Conservation (phyloP, 805 yeast species). For the Wickerhamomyces canadensis region DNA sequence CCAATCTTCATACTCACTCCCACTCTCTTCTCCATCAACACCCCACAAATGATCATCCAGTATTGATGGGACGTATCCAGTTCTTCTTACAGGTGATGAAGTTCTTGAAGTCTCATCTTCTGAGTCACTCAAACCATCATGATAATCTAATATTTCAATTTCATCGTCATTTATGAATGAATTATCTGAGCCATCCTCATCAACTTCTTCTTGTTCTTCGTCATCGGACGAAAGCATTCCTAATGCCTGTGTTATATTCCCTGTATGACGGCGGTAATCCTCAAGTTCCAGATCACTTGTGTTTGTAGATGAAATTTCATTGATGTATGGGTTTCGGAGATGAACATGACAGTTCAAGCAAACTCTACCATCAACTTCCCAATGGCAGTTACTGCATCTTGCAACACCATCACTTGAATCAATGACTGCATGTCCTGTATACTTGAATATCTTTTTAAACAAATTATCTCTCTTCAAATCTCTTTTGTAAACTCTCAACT, state of each 20-base stretch:
- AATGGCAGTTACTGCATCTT: constrained; percentile 70
- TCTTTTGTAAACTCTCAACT: constrained; percentile 30
- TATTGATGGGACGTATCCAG: background rate
- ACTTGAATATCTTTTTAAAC: constrained; percentile 46
- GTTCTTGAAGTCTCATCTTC: constrained; percentile 5
- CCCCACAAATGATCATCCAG: background rate
- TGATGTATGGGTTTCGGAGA: constrained; percentile 27
- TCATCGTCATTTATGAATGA: constrained; percentile 16
- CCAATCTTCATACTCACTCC: constrained; percentile 6
- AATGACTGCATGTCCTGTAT: constrained; percentile 43
- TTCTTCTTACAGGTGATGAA: constrained; percentile 15
- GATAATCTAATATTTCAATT: no score
- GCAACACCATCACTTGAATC: constrained; percentile 70
- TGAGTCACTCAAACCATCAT: no score
- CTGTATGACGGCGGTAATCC: background rate
- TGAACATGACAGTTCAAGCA: constrained; percentile 66
- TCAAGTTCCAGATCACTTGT: background rate
- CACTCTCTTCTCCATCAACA: background rate
- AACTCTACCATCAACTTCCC: constrained; percentile 68
- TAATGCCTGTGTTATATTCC: no score
- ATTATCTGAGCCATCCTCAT: constrained; percentile 8
- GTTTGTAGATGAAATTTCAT: background rate
- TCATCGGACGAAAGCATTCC: no score
- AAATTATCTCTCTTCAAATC: constrained; percentile 35
- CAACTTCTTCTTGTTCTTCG: no score